Base-by-base conservation (phyloP, 768 basidiomycete species). In the Cubamyces lactineus region DNA sequence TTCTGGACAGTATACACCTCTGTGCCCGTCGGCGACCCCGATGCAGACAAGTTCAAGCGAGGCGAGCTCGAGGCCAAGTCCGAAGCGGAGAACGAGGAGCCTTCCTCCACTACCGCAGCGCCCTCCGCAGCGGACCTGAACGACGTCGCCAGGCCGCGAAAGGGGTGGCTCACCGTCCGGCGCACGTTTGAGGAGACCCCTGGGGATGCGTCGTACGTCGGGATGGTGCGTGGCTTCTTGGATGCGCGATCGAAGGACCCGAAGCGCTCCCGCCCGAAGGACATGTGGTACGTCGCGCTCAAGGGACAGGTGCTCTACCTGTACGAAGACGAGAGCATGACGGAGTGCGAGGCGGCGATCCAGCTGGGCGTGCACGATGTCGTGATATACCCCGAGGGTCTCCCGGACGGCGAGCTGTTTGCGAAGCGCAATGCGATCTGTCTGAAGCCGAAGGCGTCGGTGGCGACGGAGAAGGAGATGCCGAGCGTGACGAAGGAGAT, bases 231-330 rank as follows among this genome's bases (percentile, higher is more conserved):
- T 58, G 88, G 89, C 15, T 90, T 92, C 71, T 77, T 94, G 61
- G 92, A 93, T 68, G 79, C 91, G 17, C 82, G 91, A 59, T 92
- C 91, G 53, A 90, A 91, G 71, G 92, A 94, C 74, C 90, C 93
- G 8, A 91, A 89, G 70, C 81, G 84, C 43, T 86, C 89, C 15
- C 82, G 91, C 52, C 93, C 94, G 16, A 94, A 93, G 76, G 96
- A 97, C 72, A 88, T 84, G 84, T 97, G 92, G 87, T 97, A 88
- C 72, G 91, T 89, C 55, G 93, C 89, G 7, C 82, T 98, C 72
- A 98, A 98, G 80, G 92, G 91, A 46, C 89, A 86, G 69, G 87
- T 96, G 41, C 77, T 98, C 30, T 98, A 94, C 75, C 78, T 98
- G 21, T 98, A 97, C 76, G 94, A 96, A 74, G 92, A 96, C 74